Evolutionary conservation across 1,284 basidiomycete species (phyloP), one percentile per base, ranked within the genome.

Genomic region (Ganoderma meredithae): DNA sequence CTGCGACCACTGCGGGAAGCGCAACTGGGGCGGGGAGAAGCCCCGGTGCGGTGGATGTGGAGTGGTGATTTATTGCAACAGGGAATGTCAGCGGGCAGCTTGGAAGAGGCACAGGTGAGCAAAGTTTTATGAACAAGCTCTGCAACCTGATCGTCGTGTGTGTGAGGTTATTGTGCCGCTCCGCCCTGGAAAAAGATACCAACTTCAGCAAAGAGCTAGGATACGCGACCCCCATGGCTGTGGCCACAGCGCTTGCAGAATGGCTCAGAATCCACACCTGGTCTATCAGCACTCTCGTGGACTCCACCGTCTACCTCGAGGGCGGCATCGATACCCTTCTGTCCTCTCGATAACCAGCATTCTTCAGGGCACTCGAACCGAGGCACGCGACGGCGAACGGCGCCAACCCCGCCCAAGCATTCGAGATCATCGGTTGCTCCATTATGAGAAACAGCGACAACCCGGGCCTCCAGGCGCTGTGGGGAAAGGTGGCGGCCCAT

Each of bases 1-100:
- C 10, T 52, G 49, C 27, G 25, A 52, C 25, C 22, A 52, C 15
- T 52, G 63, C 19, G 47, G 15, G 19, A 60, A 33, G 27, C 7
- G 27, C 10, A 39, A 60, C 52, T 60, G 64, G 61, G 62, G 41
- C 13, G 41, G 9, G 36, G 39, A 49, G 49, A 52, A 52, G 49
- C 25, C 49, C 12, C 49, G 49, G 27, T 52, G 49, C 15, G 49
- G 49, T 27, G 49, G 49, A 31, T 52, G 49, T 17, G 49, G 49
- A 27, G 49, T 52, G 12, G 49, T 52, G 12, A 12, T 52, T 5
- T 52, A 31, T 52, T 52, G 49, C 10, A 12, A 52, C 49, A 31
- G 27, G 25, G 49, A 52, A 27, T 52, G 49, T n/a, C 49, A 52
- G 49, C 22, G 49, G 49, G 49, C 49, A 52, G 25, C 49, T 25